Conservation (phyloP, 179 eudicot genomes). For the Dionaea muscipula region DNA sequence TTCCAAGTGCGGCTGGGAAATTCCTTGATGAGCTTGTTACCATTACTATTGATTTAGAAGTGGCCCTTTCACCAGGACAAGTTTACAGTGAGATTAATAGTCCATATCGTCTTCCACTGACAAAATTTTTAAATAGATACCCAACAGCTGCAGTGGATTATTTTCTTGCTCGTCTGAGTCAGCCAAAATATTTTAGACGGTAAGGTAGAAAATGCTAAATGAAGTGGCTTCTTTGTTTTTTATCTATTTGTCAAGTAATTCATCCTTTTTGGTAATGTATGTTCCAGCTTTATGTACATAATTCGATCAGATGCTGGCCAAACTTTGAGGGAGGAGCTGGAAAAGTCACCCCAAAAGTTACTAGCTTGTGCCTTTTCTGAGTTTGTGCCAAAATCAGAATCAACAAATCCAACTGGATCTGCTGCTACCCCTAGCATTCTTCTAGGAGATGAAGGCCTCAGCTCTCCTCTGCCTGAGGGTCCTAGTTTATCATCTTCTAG, state of each 20-base stretch:
- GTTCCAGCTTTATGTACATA: conserved; percentile 82
- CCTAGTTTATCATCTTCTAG: conserved; percentile 35
- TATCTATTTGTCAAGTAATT: background rate
- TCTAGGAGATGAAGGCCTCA: conserved; percentile 44
- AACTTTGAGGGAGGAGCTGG: conserved; percentile 92
- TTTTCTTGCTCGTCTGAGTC: conserved; percentile 82
- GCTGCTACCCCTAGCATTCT: conserved; percentile 26
- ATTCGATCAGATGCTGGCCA: conserved; percentile 95
- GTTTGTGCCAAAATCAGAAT: conserved; percentile 46
- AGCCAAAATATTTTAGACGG: conserved; percentile 89
- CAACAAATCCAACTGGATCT: conserved; percentile 43
- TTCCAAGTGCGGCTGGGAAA: conserved; percentile 91
- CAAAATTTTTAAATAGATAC: conserved; percentile 87
- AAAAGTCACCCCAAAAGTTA: conserved; percentile 86
- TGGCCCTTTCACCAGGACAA: conserved; percentile 85
- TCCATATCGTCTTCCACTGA: conserved; percentile 91
- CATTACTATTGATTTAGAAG: conserved; percentile 90
- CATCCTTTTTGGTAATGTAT: background rate
- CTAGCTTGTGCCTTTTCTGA: conserved; percentile 69
- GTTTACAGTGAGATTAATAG: conserved; percentile 96
- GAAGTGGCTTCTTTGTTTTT: background rate
- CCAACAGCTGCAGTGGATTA: conserved; percentile 81
- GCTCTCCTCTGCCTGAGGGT: conserved; percentile 46
- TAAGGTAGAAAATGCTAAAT: conserved; percentile 14
- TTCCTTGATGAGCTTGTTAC: conserved; percentile 95